Percentiles rank a stretch among this genome's conserved stretches.
Evolutionary conservation across 73 alveolate species (phyloP).

Genomic region (Effrenium voratum): DNA sequence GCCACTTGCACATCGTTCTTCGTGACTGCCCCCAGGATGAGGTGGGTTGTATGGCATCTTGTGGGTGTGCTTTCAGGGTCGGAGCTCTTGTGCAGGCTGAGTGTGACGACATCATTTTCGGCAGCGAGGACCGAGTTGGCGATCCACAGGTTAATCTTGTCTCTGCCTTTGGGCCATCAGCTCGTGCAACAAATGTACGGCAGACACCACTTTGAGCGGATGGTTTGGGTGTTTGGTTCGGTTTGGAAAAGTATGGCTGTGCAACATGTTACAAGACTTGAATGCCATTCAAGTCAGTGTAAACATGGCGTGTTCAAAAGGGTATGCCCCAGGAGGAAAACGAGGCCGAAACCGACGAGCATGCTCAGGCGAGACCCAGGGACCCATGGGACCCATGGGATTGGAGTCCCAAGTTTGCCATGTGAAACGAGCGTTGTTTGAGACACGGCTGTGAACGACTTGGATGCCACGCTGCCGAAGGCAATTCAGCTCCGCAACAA

Average conservation of each 20-base stretch:
- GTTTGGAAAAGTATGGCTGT: not conserved
- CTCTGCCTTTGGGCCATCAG: too few relatives aligned
- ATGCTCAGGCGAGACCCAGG: too few relatives aligned
- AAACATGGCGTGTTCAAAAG: too few relatives aligned
- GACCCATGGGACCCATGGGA: too few relatives aligned
- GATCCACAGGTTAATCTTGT: not conserved
- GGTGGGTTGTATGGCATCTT: not conserved
- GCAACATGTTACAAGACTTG: not conserved
- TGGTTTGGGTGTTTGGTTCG: not conserved
- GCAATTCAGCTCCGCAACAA: slow-evolving; percentile 77
- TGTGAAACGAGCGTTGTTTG: too few relatives aligned
- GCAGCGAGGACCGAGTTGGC: slow-evolving; percentile 46
- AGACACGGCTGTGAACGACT: too few relatives aligned
- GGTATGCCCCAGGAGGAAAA: slow-evolving; percentile 54
- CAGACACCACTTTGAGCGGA: too few relatives aligned
- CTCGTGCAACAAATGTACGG: too few relatives aligned
- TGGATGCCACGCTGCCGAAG: too few relatives aligned
- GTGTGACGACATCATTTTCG: slow-evolving; percentile 74
- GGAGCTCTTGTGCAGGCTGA: slow-evolving; percentile 27
- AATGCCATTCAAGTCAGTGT: too few relatives aligned
- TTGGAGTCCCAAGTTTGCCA: too few relatives aligned
- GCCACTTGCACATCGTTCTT: slow-evolving; percentile 72
- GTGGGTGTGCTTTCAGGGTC: not conserved
- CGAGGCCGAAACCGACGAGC: slow-evolving; percentile 42
- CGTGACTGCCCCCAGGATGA: slow-evolving; percentile 93